phyloP scores from a whole-genome alignment of 228 moss, liverwort and hornwort species.

The Sphagnum magellanicum region DNA sequence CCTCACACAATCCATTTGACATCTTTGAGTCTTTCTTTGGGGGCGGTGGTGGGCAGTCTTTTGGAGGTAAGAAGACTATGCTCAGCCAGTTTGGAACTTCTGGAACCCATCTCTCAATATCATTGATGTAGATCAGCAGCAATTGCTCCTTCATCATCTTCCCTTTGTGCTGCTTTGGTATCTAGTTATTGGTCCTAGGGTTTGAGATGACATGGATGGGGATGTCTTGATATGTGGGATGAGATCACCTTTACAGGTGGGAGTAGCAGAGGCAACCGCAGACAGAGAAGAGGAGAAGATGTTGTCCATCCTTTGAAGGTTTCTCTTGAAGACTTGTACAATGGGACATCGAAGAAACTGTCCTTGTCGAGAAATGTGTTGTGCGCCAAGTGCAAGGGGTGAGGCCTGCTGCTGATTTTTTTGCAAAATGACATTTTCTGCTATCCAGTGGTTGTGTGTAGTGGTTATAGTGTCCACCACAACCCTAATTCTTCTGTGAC shows the following conservation, averaged over 20 bases:
- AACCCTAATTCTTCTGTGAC: no score
- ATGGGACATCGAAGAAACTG: slow-evolving; percentile 38
- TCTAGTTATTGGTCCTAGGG: no score
- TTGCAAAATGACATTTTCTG: no score
- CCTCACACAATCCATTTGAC: slow-evolving; percentile 31
- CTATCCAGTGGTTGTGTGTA: no score
- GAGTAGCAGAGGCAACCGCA: slow-evolving; percentile 16
- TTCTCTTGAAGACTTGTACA: slow-evolving; percentile 33
- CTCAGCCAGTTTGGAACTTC: no score
- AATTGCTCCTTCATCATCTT: no score
- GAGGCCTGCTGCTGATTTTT: not conserved
- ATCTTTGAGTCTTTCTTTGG: slow-evolving; percentile 39
- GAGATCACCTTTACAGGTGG: slow-evolving; percentile 12
- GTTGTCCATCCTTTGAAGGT: slow-evolving; percentile 38
- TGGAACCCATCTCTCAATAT: no score
- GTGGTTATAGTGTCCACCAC: no score
- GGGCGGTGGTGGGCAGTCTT: slow-evolving; percentile 13
- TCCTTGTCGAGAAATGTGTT: slow-evolving; percentile 31
- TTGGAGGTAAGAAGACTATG: slow-evolving; percentile 3
- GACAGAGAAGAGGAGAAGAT: slow-evolving; percentile 41
- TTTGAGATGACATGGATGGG: no score
- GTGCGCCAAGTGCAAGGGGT: slow-evolving; percentile 38
- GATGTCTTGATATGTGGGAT: no score
- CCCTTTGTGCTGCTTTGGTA: no score
- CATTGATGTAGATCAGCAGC: no score